A percentile compares a stretch with the other conserved stretches of the same genome.
Conservation (phyloP, 1,284 basidiomycete species). For the Testicularia cyperi region DNA sequence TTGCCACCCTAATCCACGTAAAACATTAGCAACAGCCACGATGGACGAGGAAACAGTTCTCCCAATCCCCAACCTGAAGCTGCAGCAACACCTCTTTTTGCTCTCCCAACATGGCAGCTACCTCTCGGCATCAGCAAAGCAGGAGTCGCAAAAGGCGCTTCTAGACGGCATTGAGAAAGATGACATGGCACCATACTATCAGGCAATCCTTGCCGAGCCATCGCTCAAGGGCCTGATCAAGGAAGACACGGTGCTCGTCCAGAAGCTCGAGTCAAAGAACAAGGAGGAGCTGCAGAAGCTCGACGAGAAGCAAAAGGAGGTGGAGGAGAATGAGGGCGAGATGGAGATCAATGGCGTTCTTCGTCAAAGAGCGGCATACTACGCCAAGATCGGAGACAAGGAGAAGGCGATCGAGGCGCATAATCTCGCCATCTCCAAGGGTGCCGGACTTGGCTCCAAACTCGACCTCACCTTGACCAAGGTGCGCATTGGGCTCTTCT, state of each 20-base stretch:
- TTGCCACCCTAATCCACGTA: too few species aligned
- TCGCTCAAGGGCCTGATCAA: slow-evolving; percentile 55
- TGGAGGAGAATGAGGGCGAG: slow-evolving; percentile 88
- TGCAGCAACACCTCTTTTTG: slow-evolving; percentile 57
- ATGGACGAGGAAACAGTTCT: slow-evolving; percentile 56
- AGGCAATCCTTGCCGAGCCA: slow-evolving; percentile 48
- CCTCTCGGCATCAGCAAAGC: slow-evolving; percentile 5
- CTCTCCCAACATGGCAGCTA: slow-evolving; percentile 40
- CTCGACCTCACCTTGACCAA: slow-evolving; percentile 90
- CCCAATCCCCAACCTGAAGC: slow-evolving; percentile 54
- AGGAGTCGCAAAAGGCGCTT: slow-evolving; percentile 69
- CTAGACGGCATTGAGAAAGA: slow-evolving; percentile 81
- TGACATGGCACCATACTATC: slow-evolving; percentile 60
- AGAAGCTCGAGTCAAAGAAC: slow-evolving; percentile 75
- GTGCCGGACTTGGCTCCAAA: slow-evolving; percentile 84
- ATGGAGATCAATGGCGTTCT: slow-evolving; percentile 87
- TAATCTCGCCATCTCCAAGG: slow-evolving; percentile 84
- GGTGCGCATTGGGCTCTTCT: slow-evolving; percentile 89
- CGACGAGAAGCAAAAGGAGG: slow-evolving; percentile 78
- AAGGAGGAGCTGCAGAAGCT: slow-evolving; percentile 73
- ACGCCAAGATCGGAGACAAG: slow-evolving; percentile 89
- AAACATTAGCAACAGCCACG: slow-evolving; percentile 2
- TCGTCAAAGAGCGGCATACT: slow-evolving; percentile 79
- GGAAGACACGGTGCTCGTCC: slow-evolving; percentile 68
- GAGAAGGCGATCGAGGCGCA: slow-evolving; percentile 69